Evolutionary conservation across 768 basidiomycete species (phyloP).

Genomic region (Pleurotus sapidus): DNA sequence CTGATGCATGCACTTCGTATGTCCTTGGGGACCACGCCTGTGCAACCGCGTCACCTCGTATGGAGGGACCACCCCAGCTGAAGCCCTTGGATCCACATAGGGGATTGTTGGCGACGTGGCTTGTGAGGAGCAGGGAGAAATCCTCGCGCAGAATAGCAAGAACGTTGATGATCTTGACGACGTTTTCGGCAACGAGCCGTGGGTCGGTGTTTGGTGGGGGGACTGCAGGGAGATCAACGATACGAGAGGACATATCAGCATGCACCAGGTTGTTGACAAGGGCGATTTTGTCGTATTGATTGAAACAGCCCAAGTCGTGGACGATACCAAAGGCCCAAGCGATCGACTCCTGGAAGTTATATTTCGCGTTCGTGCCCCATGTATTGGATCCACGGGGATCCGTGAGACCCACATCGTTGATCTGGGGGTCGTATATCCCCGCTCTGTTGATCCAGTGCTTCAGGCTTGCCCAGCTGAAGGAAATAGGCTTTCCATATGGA

Average conservation of each 20-base stretch:
- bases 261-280: conserved; percentile 2
- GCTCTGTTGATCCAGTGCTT: conserved; percentile 4
- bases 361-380: neutral
- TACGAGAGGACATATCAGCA: neutral
- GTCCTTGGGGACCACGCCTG: neutral
- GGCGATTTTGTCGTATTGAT: conserved; percentile 5
- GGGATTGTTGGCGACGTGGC: neutral
- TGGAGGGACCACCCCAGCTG: neutral
- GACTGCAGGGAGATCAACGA: conserved; percentile 2
- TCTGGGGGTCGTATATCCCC: neutral
- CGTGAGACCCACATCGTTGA: neutral
- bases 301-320: conserved; percentile 5
- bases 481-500: neutral
- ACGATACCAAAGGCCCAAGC: conserved; percentile 7
- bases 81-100: neutral
- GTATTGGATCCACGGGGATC: conserved; percentile 1
- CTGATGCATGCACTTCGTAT: neutral
- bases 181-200: neutral
- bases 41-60: neutral
- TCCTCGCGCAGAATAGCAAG: neutral
- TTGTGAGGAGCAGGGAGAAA: conserved; percentile 1
- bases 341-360: neutral
- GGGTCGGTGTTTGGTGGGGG: neutral
- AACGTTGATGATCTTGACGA: neutral
- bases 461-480: conserved; percentile 1